phyloP scores from a whole-genome alignment of 1,284 basidiomycete genomes.

The Tilletia indica region DNA sequence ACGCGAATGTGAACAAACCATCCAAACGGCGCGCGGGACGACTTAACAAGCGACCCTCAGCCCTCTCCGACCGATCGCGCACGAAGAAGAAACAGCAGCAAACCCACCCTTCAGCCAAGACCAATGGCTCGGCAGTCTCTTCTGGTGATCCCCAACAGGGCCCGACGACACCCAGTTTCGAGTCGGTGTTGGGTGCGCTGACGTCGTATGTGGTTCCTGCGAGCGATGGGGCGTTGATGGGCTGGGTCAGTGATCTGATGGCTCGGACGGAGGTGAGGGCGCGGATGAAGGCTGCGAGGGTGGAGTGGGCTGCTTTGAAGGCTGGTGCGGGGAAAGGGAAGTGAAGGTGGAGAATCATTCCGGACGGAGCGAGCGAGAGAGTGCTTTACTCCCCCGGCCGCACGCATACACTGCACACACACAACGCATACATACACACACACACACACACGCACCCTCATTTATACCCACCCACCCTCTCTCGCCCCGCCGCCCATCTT shows the following conservation, averaged over 20 bases:
- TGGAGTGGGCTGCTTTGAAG: constrained; percentile 14
- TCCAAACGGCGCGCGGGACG: background rate
- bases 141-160: background rate
- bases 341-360: too few relatives aligned
- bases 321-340: background rate
- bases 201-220: constrained; percentile 44
- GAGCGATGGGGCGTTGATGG: constrained; percentile 46
- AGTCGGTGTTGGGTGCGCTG: constrained; percentile 38
- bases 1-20: background rate
- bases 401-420: too few relatives aligned
- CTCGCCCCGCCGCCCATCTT: too few relatives aligned
- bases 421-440: too few relatives aligned
- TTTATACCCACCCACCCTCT: too few relatives aligned
- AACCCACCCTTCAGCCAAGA: background rate
- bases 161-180: constrained; percentile 29
- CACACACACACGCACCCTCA: too few relatives aligned
- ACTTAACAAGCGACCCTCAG: background rate
- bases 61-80: background rate
- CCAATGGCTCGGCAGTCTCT: background rate
- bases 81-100: too few relatives aligned
- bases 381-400: too few relatives aligned
- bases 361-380: too few relatives aligned
- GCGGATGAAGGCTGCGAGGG: background rate
- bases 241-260: constrained; percentile 33
- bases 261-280: background rate